A percentile compares a stretch with the other conserved stretches of the same genome.
Evolutionary conservation across 805 yeast genomes (phyloP).

Genomic region (Pichia manshurica): DNA sequence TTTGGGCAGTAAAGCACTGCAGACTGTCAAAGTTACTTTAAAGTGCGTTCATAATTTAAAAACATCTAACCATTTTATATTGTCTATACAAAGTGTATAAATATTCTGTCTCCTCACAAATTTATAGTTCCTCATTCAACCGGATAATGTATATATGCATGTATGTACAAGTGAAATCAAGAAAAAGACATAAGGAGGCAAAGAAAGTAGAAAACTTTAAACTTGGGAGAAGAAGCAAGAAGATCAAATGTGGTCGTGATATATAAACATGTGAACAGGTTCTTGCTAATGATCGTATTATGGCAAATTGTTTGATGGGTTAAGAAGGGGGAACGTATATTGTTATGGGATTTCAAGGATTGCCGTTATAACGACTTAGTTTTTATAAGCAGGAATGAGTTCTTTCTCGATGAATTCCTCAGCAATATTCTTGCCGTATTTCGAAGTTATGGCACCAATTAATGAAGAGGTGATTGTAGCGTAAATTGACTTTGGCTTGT

Average conservation of each 20-base stretch:
- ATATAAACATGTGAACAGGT: not conserved
- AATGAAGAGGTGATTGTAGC: constrained; percentile 39
- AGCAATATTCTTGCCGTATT: constrained; percentile 56
- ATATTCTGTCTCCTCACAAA: not conserved
- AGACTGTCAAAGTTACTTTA: too few relatives aligned
- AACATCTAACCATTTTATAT: too few relatives aligned
- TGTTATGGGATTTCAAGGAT: too few relatives aligned
- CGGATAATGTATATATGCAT: not conserved
- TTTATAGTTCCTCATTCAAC: not conserved
- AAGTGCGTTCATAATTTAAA: too few relatives aligned
- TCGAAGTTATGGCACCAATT: constrained; percentile 61
- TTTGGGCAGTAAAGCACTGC: too few relatives aligned
- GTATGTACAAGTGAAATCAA: constrained; percentile 1
- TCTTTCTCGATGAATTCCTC: constrained; percentile 51
- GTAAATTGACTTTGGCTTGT: constrained; percentile 26
- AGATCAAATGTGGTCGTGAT: not conserved
- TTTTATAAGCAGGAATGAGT: constrained; percentile 26
- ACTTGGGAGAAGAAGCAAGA: not conserved
- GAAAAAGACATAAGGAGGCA: not conserved
- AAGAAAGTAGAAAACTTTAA: not conserved
- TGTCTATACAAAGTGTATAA: too few relatives aligned
- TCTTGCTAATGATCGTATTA: too few relatives aligned
- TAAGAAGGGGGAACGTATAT: too few relatives aligned
- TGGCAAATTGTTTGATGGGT: too few relatives aligned
- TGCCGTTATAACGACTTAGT: not conserved